Evolutionary conservation across 257 asterid species (phyloP).

Genomic region (Rauvolfia tetraphylla): DNA sequence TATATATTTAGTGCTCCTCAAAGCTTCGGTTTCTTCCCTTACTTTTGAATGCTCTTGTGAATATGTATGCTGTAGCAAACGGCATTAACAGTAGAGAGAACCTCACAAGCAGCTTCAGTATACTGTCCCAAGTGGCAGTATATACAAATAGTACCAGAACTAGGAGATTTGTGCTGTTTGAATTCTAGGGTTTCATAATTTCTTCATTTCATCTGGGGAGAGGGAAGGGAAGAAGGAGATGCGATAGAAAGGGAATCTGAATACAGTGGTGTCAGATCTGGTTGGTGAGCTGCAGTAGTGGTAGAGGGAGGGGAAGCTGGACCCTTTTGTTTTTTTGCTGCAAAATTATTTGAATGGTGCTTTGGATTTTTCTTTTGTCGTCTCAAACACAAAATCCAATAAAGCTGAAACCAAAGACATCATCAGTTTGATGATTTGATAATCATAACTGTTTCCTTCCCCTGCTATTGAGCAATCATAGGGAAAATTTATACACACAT

Average conservation of each 20-base stretch:
- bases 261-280: conserved; percentile 22
- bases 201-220: neutral
- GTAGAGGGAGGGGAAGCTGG: conserved; percentile 5
- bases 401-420: conserved; percentile 33
- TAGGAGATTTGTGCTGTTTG: neutral
- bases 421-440: conserved; percentile 50
- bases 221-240: neutral
- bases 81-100: too few species aligned
- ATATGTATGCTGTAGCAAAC: too few species aligned
- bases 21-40: too few species aligned
- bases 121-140: too few species aligned
- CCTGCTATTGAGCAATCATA: conserved; percentile 9
- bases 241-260: neutral
- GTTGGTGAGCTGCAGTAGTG: conserved; percentile 18
- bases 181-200: neutral
- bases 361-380: conserved; percentile 52
- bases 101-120: too few species aligned
- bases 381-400: conserved; percentile 49
- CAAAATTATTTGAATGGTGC: conserved; percentile 27
- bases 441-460: conserved; percentile 32
- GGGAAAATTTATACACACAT: neutral
- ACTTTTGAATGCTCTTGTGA: too few species aligned
- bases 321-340: conserved; percentile 17
- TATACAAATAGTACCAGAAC: too few species aligned
- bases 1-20: too few species aligned